Evolutionary conservation across 495 filamentous ascomycete species (phyloP).

Genomic region (Penicillium nucicola): DNA sequence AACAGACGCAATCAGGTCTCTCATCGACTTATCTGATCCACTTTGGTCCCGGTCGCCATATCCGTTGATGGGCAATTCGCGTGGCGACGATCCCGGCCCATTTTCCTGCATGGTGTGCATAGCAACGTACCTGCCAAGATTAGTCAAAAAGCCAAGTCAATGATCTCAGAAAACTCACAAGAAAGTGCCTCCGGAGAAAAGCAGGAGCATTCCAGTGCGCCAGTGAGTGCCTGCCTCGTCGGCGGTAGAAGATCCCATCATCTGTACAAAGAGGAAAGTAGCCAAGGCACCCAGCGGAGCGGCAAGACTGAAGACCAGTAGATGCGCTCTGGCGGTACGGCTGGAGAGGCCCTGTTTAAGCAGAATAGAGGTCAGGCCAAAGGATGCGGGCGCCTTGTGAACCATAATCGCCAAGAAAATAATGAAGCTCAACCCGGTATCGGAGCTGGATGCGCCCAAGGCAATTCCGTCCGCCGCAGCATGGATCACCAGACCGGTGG

Average conservation of each 20-base stretch:
- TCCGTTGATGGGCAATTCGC: conserved; percentile 59
- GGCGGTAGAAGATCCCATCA: conserved; percentile 54
- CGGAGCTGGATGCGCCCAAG: conserved; percentile 78
- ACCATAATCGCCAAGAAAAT: conserved; percentile 96
- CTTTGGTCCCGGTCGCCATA: conserved; percentile 56
- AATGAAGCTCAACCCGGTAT: conserved; percentile 74
- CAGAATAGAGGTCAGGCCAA: conserved; percentile 85
- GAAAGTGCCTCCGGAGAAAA: conserved; percentile 95
- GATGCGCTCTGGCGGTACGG: conserved; percentile 76
- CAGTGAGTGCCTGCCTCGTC: conserved; percentile 59
- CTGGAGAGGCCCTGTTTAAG: conserved; percentile 86
- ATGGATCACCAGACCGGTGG: conserved; percentile 91
- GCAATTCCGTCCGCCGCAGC: conserved; percentile 96
- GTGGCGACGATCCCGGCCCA: conserved; percentile 43
- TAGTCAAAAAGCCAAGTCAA: conserved; percentile 11
- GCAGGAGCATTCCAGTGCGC: conserved; percentile 87
- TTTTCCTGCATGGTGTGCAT: conserved; percentile 98
- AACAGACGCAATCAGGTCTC: conserved; percentile 67
- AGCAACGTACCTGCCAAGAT: conserved; percentile 74
- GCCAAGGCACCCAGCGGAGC: conserved; percentile 81
- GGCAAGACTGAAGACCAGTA: conserved; percentile 87
- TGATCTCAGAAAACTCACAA: conserved; percentile 57
- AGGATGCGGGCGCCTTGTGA: conserved; percentile 94
- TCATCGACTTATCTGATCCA: conserved; percentile 44
- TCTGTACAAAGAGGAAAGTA: conserved; percentile 75